phyloP scores from a whole-genome alignment of 169 alveolate species.

The Plasmodium chabaudi region DNA sequence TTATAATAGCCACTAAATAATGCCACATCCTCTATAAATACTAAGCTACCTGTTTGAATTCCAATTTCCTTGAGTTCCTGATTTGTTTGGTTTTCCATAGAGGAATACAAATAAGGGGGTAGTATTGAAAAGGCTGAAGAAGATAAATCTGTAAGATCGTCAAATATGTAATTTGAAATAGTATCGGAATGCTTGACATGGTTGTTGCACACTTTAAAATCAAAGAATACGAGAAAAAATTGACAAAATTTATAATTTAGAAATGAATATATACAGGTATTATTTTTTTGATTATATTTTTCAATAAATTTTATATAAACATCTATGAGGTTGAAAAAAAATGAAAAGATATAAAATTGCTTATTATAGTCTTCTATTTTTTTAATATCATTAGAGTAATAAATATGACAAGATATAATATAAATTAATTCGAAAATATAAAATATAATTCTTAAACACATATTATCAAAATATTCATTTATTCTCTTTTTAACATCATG shows the following conservation, averaged over 20 bases:
- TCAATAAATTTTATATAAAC: slow-evolving; percentile 46
- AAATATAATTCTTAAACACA: slow-evolving; percentile 33
- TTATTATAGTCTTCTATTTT: slow-evolving; percentile 9
- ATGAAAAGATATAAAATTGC: slow-evolving; percentile 23
- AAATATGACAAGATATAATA: slow-evolving; percentile 16
- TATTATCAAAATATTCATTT: slow-evolving; percentile 15
- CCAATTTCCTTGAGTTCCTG: neutral
- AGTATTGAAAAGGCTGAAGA: neutral
- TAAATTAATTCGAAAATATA: slow-evolving; percentile 44
- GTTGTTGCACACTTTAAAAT: slow-evolving; percentile 1
- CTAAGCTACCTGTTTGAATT: neutral
- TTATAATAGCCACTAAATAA: neutral
- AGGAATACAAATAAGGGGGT: neutral
- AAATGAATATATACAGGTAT: slow-evolving; percentile 28
- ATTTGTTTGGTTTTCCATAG: too few relatives aligned
- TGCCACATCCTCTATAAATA: neutral
- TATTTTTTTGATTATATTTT: slow-evolving; percentile 47
- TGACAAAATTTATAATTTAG: slow-evolving; percentile 35
- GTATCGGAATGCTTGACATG: neutral
- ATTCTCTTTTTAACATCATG: slow-evolving; percentile 70
- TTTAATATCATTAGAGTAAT: slow-evolving; percentile 14
- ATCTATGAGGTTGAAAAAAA: slow-evolving; percentile 46
- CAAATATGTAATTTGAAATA: neutral
- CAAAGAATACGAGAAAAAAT: slow-evolving; percentile 45
- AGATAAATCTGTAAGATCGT: neutral